Evolutionary conservation across 1,284 basidiomycete genomes (phyloP), one percentile per base, ranked within the genome.

Genomic region (Sanghuangporus sanghuang): DNA sequence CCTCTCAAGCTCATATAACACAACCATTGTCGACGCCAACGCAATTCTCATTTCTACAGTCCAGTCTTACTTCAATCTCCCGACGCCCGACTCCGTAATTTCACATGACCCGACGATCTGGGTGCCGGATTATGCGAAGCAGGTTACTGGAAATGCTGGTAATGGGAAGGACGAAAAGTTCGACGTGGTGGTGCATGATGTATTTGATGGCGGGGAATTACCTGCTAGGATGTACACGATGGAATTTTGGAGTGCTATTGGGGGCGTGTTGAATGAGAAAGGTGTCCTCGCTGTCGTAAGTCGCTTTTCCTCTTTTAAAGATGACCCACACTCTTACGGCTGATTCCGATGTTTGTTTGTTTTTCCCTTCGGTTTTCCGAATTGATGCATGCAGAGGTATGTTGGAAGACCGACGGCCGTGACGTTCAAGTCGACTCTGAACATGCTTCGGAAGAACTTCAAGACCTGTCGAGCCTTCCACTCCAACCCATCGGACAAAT

Each of bases 281-380:
- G 62, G 62, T 44, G 57, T 64, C 9, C 32, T 64, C 23, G 46
- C 58, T 32, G 58, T 64, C 7, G 62, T 64, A 38, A 59, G 62
- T 56, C 36, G 54, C 21, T 35, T 36, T 12, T 6, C n/a, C 53
- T 40, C 18, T 16, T 36, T 3, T n/a, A 36, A 54, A n/a, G 16
- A 1, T 2, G 7, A 1, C 6, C 16, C 16, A 46, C 7, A 7
- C 7, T 16, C 21, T 11, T n/a, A 7, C 16, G 44, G 16, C 53
- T 38, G 32, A 23, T 21, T 57, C n/a, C 44, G 36, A 46, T 57
- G 35, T 21, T 49, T n/a, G n/a, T n/a, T n/a, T n/a, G n/a, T 39
- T 49, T n/a, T 49, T n/a, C 52, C 38, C 46, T 6, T 18, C 61
- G 9, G 35, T 35, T 46, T 21, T 57, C 50, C 27, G 27, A 32